Conservation (phyloP, 2,329 filamentous ascomycete species). For the Penicillium sp. region DNA sequence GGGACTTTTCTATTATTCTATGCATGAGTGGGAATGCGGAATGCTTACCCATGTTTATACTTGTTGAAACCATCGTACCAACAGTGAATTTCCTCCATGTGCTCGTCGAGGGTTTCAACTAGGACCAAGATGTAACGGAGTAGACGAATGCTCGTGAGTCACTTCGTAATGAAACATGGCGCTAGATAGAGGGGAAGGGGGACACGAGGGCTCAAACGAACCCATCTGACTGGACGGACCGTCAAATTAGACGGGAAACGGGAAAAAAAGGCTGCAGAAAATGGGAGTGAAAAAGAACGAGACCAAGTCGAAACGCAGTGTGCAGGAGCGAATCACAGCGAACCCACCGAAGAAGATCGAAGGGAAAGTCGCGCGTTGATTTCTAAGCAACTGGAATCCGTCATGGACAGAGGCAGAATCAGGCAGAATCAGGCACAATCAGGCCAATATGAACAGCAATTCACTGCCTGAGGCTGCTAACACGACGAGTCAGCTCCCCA, state of each 20-base stretch:
- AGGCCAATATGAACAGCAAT: background rate
- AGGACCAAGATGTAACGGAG: slow-evolving; percentile 1
- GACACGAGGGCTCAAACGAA: background rate
- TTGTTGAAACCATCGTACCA: background rate
- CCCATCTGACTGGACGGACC: slow-evolving; percentile 1
- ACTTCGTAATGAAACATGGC: slow-evolving; percentile 6
- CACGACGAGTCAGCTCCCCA: background rate
- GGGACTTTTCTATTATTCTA: background rate
- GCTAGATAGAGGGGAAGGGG: background rate
- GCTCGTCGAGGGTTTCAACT: background rate
- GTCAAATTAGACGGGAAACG: background rate
- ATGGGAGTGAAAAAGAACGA: background rate
- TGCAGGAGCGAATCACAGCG: slow-evolving; percentile 4
- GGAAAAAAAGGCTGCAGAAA: background rate
- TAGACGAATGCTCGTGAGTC: slow-evolving; percentile 11
- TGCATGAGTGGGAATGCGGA: background rate
- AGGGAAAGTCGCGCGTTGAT: slow-evolving; percentile 23
- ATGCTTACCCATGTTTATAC: too few relatives aligned
- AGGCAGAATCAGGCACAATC: background rate
- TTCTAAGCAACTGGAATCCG: slow-evolving; percentile 35
- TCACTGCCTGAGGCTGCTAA: background rate
- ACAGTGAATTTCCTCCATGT: background rate
- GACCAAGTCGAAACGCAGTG: background rate
- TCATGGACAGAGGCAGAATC: background rate
- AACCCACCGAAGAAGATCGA: slow-evolving; percentile 8